Evolutionary conservation across 176 grass and related monocot genomes (phyloP).

Genomic region (Poa pratensis): DNA sequence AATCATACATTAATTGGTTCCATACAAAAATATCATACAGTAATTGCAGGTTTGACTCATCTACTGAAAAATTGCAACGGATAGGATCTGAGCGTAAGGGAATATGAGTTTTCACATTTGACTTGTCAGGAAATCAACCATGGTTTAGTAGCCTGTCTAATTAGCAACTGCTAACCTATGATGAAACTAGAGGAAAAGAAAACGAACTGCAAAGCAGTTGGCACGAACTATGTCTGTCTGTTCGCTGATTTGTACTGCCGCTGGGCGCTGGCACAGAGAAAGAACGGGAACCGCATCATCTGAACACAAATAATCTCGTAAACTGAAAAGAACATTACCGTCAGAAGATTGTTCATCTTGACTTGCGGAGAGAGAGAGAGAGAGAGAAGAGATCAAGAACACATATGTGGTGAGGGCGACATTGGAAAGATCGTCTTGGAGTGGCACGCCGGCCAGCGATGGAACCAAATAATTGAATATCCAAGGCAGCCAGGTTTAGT

Average conservation of each 20-base stretch:
- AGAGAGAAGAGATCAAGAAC: conserved; percentile 1
- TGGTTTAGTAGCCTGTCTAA: not conserved
- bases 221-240: not conserved
- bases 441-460: conserved; percentile 46
- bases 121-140: not conserved
- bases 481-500: conserved; percentile 30
- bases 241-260: not conserved
- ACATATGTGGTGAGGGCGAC: not conserved
- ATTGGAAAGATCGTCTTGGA: conserved; percentile 24
- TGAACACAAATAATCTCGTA: not conserved
- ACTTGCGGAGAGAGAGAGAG: not conserved
- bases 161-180: not conserved
- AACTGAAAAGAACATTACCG: conserved; percentile 46
- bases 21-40: not conserved
- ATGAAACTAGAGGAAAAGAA: not conserved
- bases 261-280: not conserved
- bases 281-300: not conserved
- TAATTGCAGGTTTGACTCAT: not conserved
- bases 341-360: conserved; percentile 70
- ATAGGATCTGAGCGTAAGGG: too few relatives aligned
- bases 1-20: too few relatives aligned
- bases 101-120: not conserved
- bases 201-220: not conserved
- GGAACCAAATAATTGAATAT: conserved; percentile 46
- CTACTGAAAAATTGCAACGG: not conserved